Conservation (phyloP, 345 rosid species). For the Odontarrhena argentea region DNA sequence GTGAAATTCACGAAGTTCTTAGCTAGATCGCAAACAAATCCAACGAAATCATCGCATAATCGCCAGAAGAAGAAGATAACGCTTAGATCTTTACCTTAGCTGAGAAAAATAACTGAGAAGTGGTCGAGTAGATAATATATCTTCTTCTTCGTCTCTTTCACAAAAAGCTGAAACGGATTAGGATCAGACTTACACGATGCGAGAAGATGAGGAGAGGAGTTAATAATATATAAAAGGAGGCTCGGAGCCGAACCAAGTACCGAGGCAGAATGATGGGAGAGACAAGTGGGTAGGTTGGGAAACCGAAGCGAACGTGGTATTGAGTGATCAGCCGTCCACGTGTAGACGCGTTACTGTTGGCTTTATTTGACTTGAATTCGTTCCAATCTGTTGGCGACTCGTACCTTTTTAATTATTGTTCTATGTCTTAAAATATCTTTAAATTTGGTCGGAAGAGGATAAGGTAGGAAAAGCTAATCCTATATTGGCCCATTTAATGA, state of each 20-base stretch:
- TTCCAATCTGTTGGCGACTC: conserved; percentile 34
- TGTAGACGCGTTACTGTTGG: conserved; percentile 44
- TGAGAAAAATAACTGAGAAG: conserved; percentile 29
- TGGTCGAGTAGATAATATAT: conserved; percentile 10
- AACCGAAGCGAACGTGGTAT: conserved; percentile 27
- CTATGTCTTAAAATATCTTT: conserved; percentile 27
- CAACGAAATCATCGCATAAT: not conserved
- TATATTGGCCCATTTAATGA: conserved; percentile 9
- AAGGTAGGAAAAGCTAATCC: conserved; percentile 38
- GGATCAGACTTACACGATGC: conserved; percentile 29
- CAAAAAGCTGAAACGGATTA: conserved; percentile 18
- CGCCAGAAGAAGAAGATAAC: conserved; percentile 18
- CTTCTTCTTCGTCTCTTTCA: not conserved
- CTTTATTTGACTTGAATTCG: conserved; percentile 33
- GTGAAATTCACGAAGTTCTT: too few relatives aligned
- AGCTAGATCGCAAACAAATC: not conserved
- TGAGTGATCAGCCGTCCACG: conserved; percentile 40
- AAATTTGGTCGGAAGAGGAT: conserved; percentile 34
- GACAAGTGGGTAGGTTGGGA: conserved; percentile 36
- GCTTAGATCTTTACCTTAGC: conserved; percentile 28
- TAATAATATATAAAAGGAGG: conserved; percentile 36
- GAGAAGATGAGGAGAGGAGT: conserved; percentile 1
- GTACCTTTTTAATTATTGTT: conserved; percentile 24
- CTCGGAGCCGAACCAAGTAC: not conserved
- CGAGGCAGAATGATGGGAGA: conserved; percentile 10